Percentiles rank a stretch among this genome's conserved stretches.
Conservation (phyloP, 176 grass and related monocot genomes). For the Chloris gayana region DNA sequence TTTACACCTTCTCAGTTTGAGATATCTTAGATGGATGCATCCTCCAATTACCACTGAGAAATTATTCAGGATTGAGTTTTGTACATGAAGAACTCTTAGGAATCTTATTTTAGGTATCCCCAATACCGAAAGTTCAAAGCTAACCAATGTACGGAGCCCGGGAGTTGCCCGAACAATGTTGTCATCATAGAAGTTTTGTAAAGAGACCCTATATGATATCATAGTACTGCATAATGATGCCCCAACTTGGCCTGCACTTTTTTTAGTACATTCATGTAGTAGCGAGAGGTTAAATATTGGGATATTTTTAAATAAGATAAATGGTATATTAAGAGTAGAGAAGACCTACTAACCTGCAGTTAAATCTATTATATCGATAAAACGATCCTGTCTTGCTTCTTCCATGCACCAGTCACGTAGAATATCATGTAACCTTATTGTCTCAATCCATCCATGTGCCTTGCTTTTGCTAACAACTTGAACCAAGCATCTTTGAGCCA, state of each 20-base stretch:
- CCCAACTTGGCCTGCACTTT: no score
- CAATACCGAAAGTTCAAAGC: constrained; percentile 24
- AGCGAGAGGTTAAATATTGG: no score
- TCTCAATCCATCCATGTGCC: not conserved
- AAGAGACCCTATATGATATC: constrained; percentile 13
- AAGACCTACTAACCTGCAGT: not conserved
- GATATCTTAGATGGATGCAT: constrained; percentile 44
- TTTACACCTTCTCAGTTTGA: constrained; percentile 13
- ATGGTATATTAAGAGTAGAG: no score
- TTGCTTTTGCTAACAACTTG: constrained; percentile 32
- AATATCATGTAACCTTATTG: constrained; percentile 44
- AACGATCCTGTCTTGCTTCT: constrained; percentile 35
- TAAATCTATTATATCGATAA: constrained; percentile 9
- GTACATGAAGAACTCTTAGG: constrained; percentile 49
- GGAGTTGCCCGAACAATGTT: not conserved
- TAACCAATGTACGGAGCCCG: constrained; percentile 26
- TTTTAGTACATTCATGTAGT: no score
- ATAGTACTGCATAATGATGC: not conserved
- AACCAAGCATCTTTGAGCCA: constrained; percentile 43
- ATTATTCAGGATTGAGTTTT: constrained; percentile 10
- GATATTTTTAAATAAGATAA: no score
- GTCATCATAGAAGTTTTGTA: constrained; percentile 2
- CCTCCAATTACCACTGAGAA: constrained; percentile 23
- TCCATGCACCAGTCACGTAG: constrained; percentile 42
- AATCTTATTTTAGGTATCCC: constrained; percentile 8